Evolutionary conservation across 1,139 yeast species (phyloP).

Genomic region (Yamadazyma taylorii): DNA sequence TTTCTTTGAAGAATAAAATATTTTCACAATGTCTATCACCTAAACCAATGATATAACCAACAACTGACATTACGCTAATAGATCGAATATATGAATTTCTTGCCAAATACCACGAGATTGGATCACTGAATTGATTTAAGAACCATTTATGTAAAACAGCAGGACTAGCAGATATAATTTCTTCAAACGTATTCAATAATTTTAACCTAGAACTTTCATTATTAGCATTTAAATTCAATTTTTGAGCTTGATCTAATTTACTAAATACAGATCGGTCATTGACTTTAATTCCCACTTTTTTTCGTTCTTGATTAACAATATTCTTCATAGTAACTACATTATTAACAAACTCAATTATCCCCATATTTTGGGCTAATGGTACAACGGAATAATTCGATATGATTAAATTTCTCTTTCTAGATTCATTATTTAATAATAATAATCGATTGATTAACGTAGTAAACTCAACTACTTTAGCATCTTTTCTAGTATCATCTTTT

Average conservation of each 20-base stretch:
- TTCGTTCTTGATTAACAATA: conserved; percentile 50
- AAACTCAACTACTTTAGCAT: conserved; percentile 91
- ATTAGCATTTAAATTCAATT: conserved; percentile 27
- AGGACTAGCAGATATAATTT: conserved; percentile 46
- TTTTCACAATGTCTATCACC: conserved; percentile 98
- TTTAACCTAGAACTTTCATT: conserved; percentile 11
- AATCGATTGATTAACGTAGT: conserved; percentile 84
- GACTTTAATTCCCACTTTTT: conserved; percentile 33
- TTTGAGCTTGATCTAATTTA: conserved; percentile 42
- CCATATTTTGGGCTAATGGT: conserved; percentile 83
- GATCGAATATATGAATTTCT: conserved; percentile 75
- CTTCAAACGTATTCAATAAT: conserved; percentile 30
- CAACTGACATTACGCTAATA: conserved; percentile 95
- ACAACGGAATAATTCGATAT: conserved; percentile 87
- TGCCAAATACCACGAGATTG: conserved; percentile 82
- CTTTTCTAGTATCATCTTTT: conserved; percentile 91
- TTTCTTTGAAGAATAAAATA: conserved; percentile 66
- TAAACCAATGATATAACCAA: conserved; percentile 84
- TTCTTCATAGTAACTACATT: conserved; percentile 80
- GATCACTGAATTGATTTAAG: conserved; percentile 84
- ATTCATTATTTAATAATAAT: conserved; percentile 63
- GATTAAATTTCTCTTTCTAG: conserved; percentile 67
- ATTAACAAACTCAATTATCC: conserved; percentile 91
- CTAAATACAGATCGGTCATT: conserved; percentile 36
- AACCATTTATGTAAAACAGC: conserved; percentile 90